Base-by-base conservation (phyloP, 257 asterid species). In the Catharanthus roseus region DNA sequence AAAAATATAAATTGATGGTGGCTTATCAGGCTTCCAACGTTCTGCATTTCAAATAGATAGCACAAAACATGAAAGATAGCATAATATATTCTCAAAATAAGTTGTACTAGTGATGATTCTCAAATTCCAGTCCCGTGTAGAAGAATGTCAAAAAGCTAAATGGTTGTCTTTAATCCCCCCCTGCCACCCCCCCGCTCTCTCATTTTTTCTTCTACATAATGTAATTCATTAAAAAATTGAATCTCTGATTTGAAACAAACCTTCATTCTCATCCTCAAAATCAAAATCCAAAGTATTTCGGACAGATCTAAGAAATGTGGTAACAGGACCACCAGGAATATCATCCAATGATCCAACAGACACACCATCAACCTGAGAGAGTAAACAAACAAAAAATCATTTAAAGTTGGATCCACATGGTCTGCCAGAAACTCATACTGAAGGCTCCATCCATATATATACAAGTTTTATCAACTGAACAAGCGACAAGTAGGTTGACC, bases 261-360 rank as follows among this genome's bases (percentile, higher is more conserved):
- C 99, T 91, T 93, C 99, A 83, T 91, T 91, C 78, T 93, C 96
- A 80, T 93, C 96, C 33, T 68, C 90, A 76, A 84, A 93, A 85
- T 93, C 99, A 38, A 93, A 93, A 81, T 93, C 99, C 86, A 93
- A 68, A 34, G 96, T 88, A 82, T 87, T 86, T 60, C 86, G 76
- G 39, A 93, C 50, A 71, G 99, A 93, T 82, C 93, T 86, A 85
- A 91, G 83, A 81, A 93, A 91, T 38, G 80, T 54, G n/a, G 86
- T 77, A 77, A 93, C 87, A 0, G 96, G 81, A 21, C 97, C 96
- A 73, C 83, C 85, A 71, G 99, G 99, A 80, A 93, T 82, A 81
- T 93, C 99, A 81, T 93, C 99, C 86, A 93, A 83, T 65, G 99
- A 89, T 68, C 85, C 87, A 75, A 91, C 61, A 51, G 86, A 80